Percentiles rank a stretch among this genome's conserved stretches.
phyloP scores from a whole-genome alignment of 2,329 filamentous ascomycete species.

The Fonsecaea erecta region DNA sequence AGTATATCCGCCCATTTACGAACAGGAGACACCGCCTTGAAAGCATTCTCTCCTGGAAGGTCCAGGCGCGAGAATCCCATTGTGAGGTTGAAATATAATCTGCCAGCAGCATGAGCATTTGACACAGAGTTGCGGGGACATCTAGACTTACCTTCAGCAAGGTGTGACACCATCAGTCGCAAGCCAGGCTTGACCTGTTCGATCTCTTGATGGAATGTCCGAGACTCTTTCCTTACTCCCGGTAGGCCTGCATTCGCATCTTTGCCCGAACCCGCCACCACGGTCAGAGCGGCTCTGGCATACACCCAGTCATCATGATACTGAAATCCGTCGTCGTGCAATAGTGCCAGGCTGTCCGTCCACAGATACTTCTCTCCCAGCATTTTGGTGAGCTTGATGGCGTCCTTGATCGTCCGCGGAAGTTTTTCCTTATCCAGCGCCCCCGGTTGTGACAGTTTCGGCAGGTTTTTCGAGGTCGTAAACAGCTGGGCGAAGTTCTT shows the following conservation, averaged over 20 bases:
- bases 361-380: conserved; percentile 38
- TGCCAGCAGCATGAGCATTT: conserved; percentile 14
- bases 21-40: conserved; percentile 46
- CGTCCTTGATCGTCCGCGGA: conserved; percentile 38
- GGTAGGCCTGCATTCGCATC: conserved; percentile 39
- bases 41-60: conserved; percentile 48
- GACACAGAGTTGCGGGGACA: background rate
- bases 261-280: conserved; percentile 36
- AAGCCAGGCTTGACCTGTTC: conserved; percentile 36
- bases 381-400: conserved; percentile 37
- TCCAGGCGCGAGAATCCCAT: conserved; percentile 48
- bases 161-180: conserved; percentile 38
- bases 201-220: conserved; percentile 37
- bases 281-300: conserved; percentile 33
- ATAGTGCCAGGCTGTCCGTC: conserved; percentile 38
- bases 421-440: conserved; percentile 36
- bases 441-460: conserved; percentile 34
- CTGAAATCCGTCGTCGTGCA: conserved; percentile 38
- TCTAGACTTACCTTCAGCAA: conserved; percentile 33
- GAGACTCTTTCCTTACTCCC: conserved; percentile 37
- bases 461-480: conserved; percentile 36
- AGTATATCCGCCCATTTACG: conserved; percentile 39
- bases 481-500: conserved; percentile 38
- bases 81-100: conserved; percentile 40
- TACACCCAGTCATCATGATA: conserved; percentile 40